Evolutionary conservation across 1,284 basidiomycete genomes (phyloP), one percentile per base, ranked within the genome.

Genomic region (Coniophora puteana): DNA sequence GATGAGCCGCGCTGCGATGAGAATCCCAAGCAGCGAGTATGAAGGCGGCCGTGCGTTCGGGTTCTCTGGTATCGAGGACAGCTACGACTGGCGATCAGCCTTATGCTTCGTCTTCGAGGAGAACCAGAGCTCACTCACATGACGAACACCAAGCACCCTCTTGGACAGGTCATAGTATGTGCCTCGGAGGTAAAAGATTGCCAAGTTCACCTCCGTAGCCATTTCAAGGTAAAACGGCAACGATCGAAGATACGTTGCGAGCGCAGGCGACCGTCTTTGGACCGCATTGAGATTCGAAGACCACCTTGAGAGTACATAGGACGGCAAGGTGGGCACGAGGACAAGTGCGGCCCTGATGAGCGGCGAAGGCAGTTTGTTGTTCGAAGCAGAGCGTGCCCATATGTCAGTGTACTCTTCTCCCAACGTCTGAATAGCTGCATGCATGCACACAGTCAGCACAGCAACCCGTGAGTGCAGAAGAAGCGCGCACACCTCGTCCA

Each of bases 321-420:
- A 61, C 35, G 87, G 78, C 36, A 85, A 48, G 34, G 80, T 68
- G 35, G 83, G 76, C 22, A 91, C 68, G 13, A 92, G 68, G 31
- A 90, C 67, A 10, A 91, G 65, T 1, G 72, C 69, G 14, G 70
- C 59, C 26, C 83, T 74, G 10, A 67, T 53, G 42, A 61, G 54
- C 25, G 48, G 57, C 14, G 76, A 65, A 11, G 77, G 80, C 25
- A 64, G 55, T 12, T 59, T 54, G 10, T 56, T 49, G 10, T 58
- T 58, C 31, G 55, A 62, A 13, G 63, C 55, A 11, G 81, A 79
- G 43, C 80, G 78, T 40, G 84, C 78, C 77, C 89, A 85, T 23
- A 89, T 84, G 53, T 89, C 88, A 1, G 90, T 93, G 56, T 95
- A 95, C 58, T 95, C 91, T 62, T 95, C 91, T 12, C 91, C 91